Base-by-base conservation (phyloP, 176 grass and related monocot genomes). In the Ensete glaucum region DNA sequence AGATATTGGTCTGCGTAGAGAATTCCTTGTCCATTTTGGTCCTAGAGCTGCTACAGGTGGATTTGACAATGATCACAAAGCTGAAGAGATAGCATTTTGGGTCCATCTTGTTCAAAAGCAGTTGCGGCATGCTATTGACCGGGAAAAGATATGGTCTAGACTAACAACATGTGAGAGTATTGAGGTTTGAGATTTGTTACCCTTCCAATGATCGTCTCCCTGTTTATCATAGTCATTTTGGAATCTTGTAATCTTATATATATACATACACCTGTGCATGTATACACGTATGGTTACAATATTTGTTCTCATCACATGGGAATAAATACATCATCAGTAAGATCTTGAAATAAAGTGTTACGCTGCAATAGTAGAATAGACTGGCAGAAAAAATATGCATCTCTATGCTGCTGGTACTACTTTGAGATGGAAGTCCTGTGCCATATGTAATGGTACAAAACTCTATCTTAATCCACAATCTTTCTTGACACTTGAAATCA, bases 141-240 rank as follows among this genome's bases (percentile, higher is more conserved):
- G 95, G 87, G 95, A 99, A 91, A 99, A 91, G 70, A 99, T 99
- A 85, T 99, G 95, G 95, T 99, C 95, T 80, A 91, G 85, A 86
- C 79, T 99, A 77, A 99, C 88, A 51, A 99, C 95, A 75, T 94
- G 88, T 89, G 95, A 99, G 85, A 94, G 91, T 85, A 99, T 99
- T 71, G 95, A 99, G 95, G 95, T 99, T 84, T 72, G 83, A 71
- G 79, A 74, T 60, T 68, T 76, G 52, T 79, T 13, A 51, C 53
- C 58, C 7, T 83, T 19, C 11, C 22, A 17, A 24, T 58, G 24
- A 64, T 26, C 43, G 55, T 74, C 51, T 8, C 3, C 72, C 11
- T 25, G 50, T 54, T 56, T 74, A 29, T 56, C 7, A 20, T 56
- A 51, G 9, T 27, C 13, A 9, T 21, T 8, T 27, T 56, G 13